Base-by-base conservation (phyloP, 805 yeast genomes). In the Teunomyces funiuensis region DNA sequence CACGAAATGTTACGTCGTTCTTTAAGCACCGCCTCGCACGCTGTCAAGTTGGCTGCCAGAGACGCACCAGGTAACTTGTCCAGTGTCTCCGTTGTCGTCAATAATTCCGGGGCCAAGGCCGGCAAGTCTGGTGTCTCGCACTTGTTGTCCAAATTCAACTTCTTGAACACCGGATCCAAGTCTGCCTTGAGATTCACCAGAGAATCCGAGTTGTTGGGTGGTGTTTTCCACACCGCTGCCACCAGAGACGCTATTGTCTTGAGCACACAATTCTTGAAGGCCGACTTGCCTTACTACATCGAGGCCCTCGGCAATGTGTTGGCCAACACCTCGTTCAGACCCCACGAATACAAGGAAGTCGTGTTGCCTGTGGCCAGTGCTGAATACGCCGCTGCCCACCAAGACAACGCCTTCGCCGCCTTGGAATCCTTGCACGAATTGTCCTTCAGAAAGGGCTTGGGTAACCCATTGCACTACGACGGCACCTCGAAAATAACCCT, bases 121-220 rank as follows among this genome's bases (percentile, higher is more conserved):
- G 73, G 77, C 38, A 67, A 75, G 52, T 83, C 90, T 42, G 99
- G 98, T 70, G 69, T 85, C 52, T 76, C 97, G 33, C 97, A 91
- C 67, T 70, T 89, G 50, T 76, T 90, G 58, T 79, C 91, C 58
- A 80, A 88, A 66, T 89, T 81, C 66, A 84, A 83, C 57, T 93
- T 85, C 75, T 80, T 85, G 62, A 83, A 85, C 76, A 88, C 96
- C 43, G 74, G 75, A 47, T 65, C 80, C 55, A 88, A 88, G 66
- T 85, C 97, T 14, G 96, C 93, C 17, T 77, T 93, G 63, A 86
- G 98, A 74, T 76, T 90, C 59, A 85, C 89, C 60, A 86, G 99
- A 71, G 99, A 93, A 73, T 73, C 90, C 39, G 99, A 91, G 73
- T 79, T 93, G 51, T 76, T 91, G 51, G 98, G 99, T 53, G 98